These are phyloP conservation scores for Lactarius hatsudake DNA, from an alignment of 768 basidiomycete genomes.

Conservation along the genomic window DNA sequence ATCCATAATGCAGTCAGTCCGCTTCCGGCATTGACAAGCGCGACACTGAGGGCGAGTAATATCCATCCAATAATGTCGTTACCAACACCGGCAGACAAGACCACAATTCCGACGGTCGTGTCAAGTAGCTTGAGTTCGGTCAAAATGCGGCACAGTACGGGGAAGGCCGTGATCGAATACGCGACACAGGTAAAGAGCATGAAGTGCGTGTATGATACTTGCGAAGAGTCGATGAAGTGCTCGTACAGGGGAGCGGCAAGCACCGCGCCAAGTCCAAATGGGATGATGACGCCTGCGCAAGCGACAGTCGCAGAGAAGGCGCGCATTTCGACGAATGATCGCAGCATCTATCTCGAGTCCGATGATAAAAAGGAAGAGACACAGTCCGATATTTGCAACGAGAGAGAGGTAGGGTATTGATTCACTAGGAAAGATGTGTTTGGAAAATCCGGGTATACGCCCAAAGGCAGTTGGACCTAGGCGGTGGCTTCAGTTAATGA, in stretches of 20 bases:
- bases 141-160: conserved; percentile 82
- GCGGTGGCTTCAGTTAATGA: neutral
- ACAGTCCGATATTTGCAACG: conserved; percentile 84
- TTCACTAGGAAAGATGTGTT: conserved; percentile 73
- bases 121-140: conserved; percentile 90
- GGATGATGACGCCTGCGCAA: conserved; percentile 79
- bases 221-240: conserved; percentile 58
- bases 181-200: conserved; percentile 94
- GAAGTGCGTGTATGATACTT: conserved; percentile 79
- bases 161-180: conserved; percentile 84
- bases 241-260: conserved; percentile 70
- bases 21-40: conserved; percentile 83
- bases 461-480: conserved; percentile 59
- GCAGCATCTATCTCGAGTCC: conserved; percentile 85
- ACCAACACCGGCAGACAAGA: conserved; percentile 88
- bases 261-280: conserved; percentile 81
- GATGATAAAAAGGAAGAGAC: conserved; percentile 88
- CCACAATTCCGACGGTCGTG: conserved; percentile 89
- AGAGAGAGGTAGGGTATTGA: conserved; percentile 80
- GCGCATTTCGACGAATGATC: conserved; percentile 75
- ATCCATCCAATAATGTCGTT: conserved; percentile 80
- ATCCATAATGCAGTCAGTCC: conserved; percentile 86
- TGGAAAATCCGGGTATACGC: conserved; percentile 83
- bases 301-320: conserved; percentile 69
- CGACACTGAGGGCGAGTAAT: conserved; percentile 85